Evolutionary conservation across 208 protist genomes (phyloP), one percentile per base, ranked within the genome.

Genomic region (Leishmania major): DNA sequence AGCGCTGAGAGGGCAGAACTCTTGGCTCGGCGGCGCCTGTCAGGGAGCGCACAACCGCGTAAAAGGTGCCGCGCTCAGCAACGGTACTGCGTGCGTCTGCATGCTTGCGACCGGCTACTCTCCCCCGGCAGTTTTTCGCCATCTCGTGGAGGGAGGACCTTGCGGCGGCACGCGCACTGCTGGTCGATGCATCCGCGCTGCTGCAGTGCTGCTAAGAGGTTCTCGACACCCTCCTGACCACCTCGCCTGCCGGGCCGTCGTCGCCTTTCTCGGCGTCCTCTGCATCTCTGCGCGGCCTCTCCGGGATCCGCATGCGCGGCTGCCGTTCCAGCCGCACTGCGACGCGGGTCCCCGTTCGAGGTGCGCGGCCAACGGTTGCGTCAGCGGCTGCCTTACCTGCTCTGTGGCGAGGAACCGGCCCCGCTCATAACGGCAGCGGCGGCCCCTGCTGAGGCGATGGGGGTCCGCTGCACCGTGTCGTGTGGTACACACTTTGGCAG

Each of bases 141-240:
- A 35, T 2, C 25, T 79, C 80, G n/a, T 59, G 40, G 0, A 79
- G 78, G 64, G 80, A 83, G 17, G 80, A 72, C 8, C 80, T 83
- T 6, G 80, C 80, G 3, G 80, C 80, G 7, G 74, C 80, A 31
- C 74, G 74, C 3, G 62, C 74, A 25, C 64, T 83, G 28, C 35
- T 83, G 40, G 80, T 67, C 35, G 80, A 83, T 47, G 59, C 80
- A 0, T 55, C 80, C n/a, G 80, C 64, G 62, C 74, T 83, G 43
- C 60, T 83, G 40, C 35, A 75, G 31, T 83, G 75, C 74, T 79
- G 75, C 74, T 79, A 67, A 53, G 43, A 43, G 22, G 72, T 57
- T 3, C 8, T 83, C 35, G 80, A 78, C 19, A 37, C 13, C 25
- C 28, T 78, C 19, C 35, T 55, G 17, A 25, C 73, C n/a, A 31